Evolutionary conservation across 2,329 filamentous ascomycete species (phyloP).

Genomic region (Penicillium brasilianum): DNA sequence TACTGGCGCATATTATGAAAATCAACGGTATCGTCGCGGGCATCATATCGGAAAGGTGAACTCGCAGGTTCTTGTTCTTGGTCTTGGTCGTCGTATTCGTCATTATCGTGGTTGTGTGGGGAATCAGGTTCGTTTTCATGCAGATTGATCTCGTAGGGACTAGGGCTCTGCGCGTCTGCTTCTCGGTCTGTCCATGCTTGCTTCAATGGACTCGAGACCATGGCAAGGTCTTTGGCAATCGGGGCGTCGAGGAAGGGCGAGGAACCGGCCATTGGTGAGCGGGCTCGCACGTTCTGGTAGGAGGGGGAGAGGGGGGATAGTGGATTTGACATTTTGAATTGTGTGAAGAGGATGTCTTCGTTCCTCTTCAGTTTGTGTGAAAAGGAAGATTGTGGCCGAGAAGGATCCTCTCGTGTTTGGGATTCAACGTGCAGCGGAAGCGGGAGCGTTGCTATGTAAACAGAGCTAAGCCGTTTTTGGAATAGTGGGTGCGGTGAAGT

Average conservation of each 20-base stretch:
- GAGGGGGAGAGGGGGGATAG: slow-evolving; percentile 49
- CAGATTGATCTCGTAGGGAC: slow-evolving; percentile 24
- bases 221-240: slow-evolving; percentile 30
- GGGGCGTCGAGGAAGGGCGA: slow-evolving; percentile 32
- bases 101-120: slow-evolving; percentile 24
- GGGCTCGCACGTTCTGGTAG: slow-evolving; percentile 47
- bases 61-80: slow-evolving; percentile 37
- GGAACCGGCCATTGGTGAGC: slow-evolving; percentile 32
- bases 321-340: slow-evolving; percentile 44
- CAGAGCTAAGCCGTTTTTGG: slow-evolving; percentile 36
- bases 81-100: slow-evolving; percentile 30
- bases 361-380: slow-evolving; percentile 1
- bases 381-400: background rate
- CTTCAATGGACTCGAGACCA: slow-evolving; percentile 36
- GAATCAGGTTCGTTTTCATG: slow-evolving; percentile 11
- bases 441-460: slow-evolving; percentile 39
- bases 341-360: background rate
- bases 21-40: slow-evolving; percentile 42
- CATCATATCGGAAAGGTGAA: slow-evolving; percentile 45
- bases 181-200: slow-evolving; percentile 24
- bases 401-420: slow-evolving; percentile 20
- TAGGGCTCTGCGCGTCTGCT: slow-evolving; percentile 13
- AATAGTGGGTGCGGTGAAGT: slow-evolving; percentile 6
- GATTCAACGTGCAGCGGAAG: slow-evolving; percentile 27
- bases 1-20: slow-evolving; percentile 29